phyloP scores from a whole-genome alignment of 129 eudicot genomes.

The sunflower (Helianthus annuus) region HanXRQr2.0-SUNRISE NC_035438.2:80311937-80312436 shows the following conservation, averaged over 20 bases:
- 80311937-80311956: conserved; percentile 3
- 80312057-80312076: neutral
- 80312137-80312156: neutral
- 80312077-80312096: conserved; percentile 5
- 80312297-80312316: neutral
- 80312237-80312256: conserved; percentile 16
- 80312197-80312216: neutral
- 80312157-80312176: conserved; percentile 1
- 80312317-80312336: neutral
- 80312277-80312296: conserved; percentile 9
- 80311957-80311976: neutral
- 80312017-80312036: neutral
- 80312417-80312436: too few relatives aligned
- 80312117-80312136: conserved; percentile 13
- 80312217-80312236: conserved; percentile 12
- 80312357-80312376: neutral
- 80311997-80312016: conserved; percentile 9
- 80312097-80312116: neutral
- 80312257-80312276: conserved; percentile 5
- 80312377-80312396: neutral
- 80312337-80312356: neutral
- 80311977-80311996: conserved; percentile 5
- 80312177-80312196: neutral
- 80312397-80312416: too few relatives aligned
- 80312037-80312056: conserved; percentile 19